Evolutionary conservation across 805 yeast genomes (phyloP).

Genomic region (Starmerella geochares): DNA sequence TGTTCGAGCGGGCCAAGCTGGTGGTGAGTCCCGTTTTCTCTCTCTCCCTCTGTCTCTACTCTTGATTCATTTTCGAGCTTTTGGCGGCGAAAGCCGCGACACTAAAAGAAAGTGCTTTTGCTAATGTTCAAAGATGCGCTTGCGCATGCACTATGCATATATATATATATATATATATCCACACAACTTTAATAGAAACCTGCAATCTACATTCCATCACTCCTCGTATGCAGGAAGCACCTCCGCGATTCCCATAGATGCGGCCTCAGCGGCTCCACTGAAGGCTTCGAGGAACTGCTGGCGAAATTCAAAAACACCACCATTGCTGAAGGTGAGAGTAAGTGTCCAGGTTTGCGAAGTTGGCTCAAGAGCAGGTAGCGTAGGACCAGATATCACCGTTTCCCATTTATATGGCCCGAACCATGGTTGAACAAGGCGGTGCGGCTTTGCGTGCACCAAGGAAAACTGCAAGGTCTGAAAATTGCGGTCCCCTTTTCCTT

Average conservation of each 20-base stretch:
- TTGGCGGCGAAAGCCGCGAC: no score
- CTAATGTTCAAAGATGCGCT: no score
- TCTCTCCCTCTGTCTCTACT: no score
- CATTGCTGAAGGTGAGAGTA: slow-evolving; percentile 25
- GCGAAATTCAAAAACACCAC: slow-evolving; percentile 30
- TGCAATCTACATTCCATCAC: neutral
- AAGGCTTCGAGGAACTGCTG: slow-evolving; percentile 11
- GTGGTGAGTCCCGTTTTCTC: no score
- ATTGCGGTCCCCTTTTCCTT: slow-evolving; percentile 27
- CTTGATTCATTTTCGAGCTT: no score
- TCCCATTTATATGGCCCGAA: slow-evolving; percentile 33
- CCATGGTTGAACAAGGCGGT: slow-evolving; percentile 31
- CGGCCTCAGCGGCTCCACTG: slow-evolving; percentile 18
- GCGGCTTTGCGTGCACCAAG: slow-evolving; percentile 18
- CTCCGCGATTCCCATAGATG: slow-evolving; percentile 22
- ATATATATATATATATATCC: no score
- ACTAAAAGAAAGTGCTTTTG: no score
- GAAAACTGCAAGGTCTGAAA: slow-evolving; percentile 26
- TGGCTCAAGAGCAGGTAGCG: slow-evolving; percentile 5
- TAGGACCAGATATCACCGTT: slow-evolving; percentile 17
- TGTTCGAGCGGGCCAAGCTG: no score
- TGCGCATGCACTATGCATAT: no score
- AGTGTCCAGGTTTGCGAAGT: slow-evolving; percentile 25
- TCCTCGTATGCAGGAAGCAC: slow-evolving; percentile 22
- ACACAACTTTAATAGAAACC: neutral